A percentile compares a stretch with the other conserved stretches of the same genome.
phyloP scores from a whole-genome alignment of 2,329 filamentous ascomycete species.

The Fusarium nelsonii region DNA sequence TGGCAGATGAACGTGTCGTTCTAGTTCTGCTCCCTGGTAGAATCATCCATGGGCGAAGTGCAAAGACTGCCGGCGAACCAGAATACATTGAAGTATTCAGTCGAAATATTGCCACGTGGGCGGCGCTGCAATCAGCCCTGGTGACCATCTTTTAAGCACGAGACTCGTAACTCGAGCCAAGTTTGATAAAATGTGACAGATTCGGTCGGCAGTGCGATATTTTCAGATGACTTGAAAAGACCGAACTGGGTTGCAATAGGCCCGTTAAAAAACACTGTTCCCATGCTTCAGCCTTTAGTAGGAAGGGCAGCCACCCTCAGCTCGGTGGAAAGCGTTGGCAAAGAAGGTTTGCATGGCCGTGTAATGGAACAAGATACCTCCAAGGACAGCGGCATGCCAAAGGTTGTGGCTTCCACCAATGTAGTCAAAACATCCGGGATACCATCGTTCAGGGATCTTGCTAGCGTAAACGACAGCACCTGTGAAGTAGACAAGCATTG shows the following conservation, averaged over 20 bases:
- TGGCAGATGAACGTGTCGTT: not conserved
- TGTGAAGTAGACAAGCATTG: slow-evolving; percentile 83
- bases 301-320: slow-evolving; percentile 68
- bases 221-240: not conserved
- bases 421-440: slow-evolving; percentile 94
- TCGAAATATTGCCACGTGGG: not conserved
- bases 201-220: not conserved
- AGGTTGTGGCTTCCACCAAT: slow-evolving; percentile 96
- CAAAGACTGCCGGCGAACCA: not conserved
- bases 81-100: not conserved
- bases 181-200: not conserved
- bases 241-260: not conserved
- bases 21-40: not conserved
- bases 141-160: not conserved
- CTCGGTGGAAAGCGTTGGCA: slow-evolving; percentile 77
- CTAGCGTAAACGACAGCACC: slow-evolving; percentile 91
- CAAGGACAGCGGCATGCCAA: slow-evolving; percentile 94
- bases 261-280: not conserved
- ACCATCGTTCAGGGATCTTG: slow-evolving; percentile 93
- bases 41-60: not conserved
- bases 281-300: slow-evolving; percentile 54
- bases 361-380: slow-evolving; percentile 98
- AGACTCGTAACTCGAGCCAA: not conserved
- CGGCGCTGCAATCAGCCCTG: not conserved
- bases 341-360: slow-evolving; percentile 97